Evolutionary conservation across 1,139 yeast genomes (phyloP), one percentile per base, ranked within the genome.

Genomic region (Debaryomyces coudertii): DNA sequence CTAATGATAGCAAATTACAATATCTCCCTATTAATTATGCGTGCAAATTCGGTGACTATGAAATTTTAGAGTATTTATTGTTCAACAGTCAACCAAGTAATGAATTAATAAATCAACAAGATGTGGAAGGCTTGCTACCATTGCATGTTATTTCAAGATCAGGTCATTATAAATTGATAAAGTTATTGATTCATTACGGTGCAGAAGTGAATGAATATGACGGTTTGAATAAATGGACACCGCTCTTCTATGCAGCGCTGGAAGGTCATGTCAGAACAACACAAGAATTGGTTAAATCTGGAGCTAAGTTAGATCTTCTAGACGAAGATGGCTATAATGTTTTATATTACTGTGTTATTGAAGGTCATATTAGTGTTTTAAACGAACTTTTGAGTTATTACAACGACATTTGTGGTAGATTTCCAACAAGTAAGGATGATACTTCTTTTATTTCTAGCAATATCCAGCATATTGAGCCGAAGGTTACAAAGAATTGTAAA

Each of bases 211-310:
- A 93, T 62, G 85, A 81, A 49, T 62, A 84, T 9, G 98, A 93
- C 66, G 87, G 89, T 47, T 82, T 90, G 47, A 90, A 90, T 61
- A 87, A 87, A 55, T 93, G 98, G 98, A 85, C 97, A 0, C 96
- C 98, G 0, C 76, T 93, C 5, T 90, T 92, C 58, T 92, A 93
- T 63, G 89, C 97, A 9, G 93, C 93, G 0, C 82, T 84, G 54
- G 95, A 89, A 56, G 97, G 97, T 1, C 90, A 88, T 62, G 78
- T 77, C 3, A 69, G 76, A 40, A 83, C 95, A 1, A 86, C 95
- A 0, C 77, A 77, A 50, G 89, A 83, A 42, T 73, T 93, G 46
- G 78, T 93, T 12, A 79, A 79, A 28, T 80, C 76, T 46, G 90
- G 93, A 4, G 97, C 97, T 0, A 79, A 81, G 47, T 76, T 86